Conservation (phyloP, 2,329 filamentous ascomycete genomes). For the Venturia effusa region DNA sequence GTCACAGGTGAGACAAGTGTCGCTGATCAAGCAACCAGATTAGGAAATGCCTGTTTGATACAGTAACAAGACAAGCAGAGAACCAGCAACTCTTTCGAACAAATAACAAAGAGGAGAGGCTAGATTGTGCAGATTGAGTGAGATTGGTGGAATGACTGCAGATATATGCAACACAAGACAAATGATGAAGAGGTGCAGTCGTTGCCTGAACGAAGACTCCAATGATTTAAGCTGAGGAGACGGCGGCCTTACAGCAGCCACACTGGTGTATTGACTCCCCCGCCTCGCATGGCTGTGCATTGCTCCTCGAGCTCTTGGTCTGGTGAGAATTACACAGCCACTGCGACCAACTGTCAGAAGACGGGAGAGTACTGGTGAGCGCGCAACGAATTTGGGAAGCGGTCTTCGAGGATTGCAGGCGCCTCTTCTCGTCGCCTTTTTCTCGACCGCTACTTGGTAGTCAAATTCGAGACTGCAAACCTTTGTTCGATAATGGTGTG, state of each 20-base stretch:
- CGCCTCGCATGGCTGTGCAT: background rate
- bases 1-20: conserved; percentile 7
- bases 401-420: background rate
- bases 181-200: background rate
- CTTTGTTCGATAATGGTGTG: background rate
- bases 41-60: background rate
- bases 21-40: conserved; percentile 3
- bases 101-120: background rate
- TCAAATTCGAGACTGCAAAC: background rate
- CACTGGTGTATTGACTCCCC: background rate
- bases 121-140: background rate
- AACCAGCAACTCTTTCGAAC: background rate
- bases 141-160: background rate
- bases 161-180: background rate
- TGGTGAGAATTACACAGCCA: background rate
- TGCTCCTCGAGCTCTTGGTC: background rate
- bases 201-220: conserved; percentile 1
- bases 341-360: background rate
- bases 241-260: conserved; percentile 3
- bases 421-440: background rate
- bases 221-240: background rate
- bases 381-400: background rate
- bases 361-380: background rate
- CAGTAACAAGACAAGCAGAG: background rate
- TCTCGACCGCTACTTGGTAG: background rate